Base-by-base conservation (phyloP, 176 grass and related monocot species). In the Aegilops umbellulata region DNA sequence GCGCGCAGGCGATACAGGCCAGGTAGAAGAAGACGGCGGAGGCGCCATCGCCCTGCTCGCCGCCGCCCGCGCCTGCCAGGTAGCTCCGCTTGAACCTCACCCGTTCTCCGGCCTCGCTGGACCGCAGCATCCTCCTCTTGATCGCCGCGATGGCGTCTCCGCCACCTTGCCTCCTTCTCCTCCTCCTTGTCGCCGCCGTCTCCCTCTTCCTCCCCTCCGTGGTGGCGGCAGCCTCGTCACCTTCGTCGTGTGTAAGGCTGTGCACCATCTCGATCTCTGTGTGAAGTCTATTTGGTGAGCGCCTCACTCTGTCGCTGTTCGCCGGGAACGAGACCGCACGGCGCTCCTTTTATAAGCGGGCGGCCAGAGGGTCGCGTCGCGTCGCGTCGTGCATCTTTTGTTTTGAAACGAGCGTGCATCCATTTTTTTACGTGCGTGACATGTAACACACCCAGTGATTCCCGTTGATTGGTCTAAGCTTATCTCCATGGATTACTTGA, bases 51-150 rank as follows among this genome's bases (percentile, higher is more conserved):
- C 69, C 88, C 41, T 15, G 41, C 3, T 46, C 84, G 32, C 47
- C 46, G 41, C 42, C 49, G 24, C 29, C 25, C 14, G 84, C 49
- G 24, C 29, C 25, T 19, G 81, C 76, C 60, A 85, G 29, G 88
- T 85, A 86, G 68, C 86, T 87, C 30, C 88, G 76, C 88, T 93
- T 93, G 79, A 90, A 93, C 51, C 78, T 78, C 15, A 36, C 42
- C 17, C 81, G 85, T 1, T 65, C 82, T 31, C 67, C 82, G n/a
- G 6, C 83, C 19, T 16, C 75, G 79, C 62, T 88, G 86, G 79
- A 86, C 9, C 73, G 78, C 60, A 93, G 82, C 65, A 89, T 34
- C 83, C 69, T 85, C 78, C 8, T 61, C 83, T 90, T 90, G 83
- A 84, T 93, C 74, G n/a, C 73, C 78, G 15, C 25, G 17, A 82